phyloP scores from a whole-genome alignment of 1,284 basidiomycete species.

The Volvariella volvacea region DNA sequence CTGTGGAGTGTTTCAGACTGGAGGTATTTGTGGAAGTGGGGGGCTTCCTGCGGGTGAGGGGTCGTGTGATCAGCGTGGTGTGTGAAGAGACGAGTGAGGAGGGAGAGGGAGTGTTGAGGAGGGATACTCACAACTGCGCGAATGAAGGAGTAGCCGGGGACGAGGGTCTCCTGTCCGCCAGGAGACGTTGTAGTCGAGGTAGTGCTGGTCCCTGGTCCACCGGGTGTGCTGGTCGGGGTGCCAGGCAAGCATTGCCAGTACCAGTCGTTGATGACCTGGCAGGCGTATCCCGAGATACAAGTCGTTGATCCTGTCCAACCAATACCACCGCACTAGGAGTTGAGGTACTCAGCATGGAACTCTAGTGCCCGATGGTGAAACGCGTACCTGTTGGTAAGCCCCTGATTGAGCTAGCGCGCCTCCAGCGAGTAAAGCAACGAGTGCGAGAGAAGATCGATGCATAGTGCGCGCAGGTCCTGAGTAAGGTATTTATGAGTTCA shows the following conservation, averaged over 20 bases:
- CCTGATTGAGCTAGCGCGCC: neutral
- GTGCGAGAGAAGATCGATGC: too few relatives aligned
- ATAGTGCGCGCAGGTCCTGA: too few relatives aligned
- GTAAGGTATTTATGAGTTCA: too few relatives aligned
- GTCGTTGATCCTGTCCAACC: conserved; percentile 33
- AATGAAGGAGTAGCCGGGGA: conserved; percentile 50
- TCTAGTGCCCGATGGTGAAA: too few relatives aligned
- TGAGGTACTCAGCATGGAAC: neutral
- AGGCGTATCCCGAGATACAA: conserved; percentile 32
- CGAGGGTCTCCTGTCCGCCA: conserved; percentile 37
- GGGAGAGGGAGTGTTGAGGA: neutral
- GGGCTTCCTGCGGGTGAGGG: conserved; percentile 35
- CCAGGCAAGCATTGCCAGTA: conserved; percentile 40
- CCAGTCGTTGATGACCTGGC: conserved; percentile 29
- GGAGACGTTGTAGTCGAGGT: conserved; percentile 11
- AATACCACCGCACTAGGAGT: conserved; percentile 25
- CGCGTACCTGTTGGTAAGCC: neutral
- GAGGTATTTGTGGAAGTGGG: conserved; percentile 63
- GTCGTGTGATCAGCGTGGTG: neutral
- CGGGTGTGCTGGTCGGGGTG: conserved; percentile 5
- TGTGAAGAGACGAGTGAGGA: neutral
- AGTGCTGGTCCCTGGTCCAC: conserved; percentile 11
- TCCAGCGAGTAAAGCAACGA: neutral
- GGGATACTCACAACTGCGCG: conserved; percentile 45
- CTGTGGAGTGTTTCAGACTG: conserved; percentile 39